Conservation (phyloP, 23 red algal genomes). For the Chondrus crispus region DNA sequence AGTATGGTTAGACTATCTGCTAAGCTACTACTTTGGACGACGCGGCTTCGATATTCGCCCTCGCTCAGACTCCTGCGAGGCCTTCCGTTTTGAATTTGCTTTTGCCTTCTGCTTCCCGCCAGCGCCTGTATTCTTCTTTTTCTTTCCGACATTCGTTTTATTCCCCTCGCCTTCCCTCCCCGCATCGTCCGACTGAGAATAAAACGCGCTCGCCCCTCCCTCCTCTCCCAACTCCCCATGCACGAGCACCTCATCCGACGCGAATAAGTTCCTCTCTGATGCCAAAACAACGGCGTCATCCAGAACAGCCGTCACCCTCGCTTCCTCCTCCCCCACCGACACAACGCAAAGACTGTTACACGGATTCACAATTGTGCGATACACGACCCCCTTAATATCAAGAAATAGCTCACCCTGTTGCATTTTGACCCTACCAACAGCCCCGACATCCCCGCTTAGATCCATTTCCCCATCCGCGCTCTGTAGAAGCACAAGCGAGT, state of each 20-base stretch:
- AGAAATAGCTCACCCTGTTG: conserved; percentile 25
- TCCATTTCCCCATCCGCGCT: conserved; percentile 35
- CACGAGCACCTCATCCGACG: conserved; percentile 44
- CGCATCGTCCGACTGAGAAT: too few relatives aligned
- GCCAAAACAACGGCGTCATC: conserved; percentile 38
- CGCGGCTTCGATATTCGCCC: too few relatives aligned
- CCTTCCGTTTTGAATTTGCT: too few relatives aligned
- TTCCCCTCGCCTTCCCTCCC: too few relatives aligned
- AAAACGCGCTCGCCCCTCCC: too few relatives aligned
- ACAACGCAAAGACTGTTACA: conserved; percentile 56
- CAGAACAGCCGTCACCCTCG: conserved; percentile 50
- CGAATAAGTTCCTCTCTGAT: conserved; percentile 28
- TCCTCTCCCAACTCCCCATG: conserved; percentile 27
- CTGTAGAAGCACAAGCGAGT: conserved; percentile 47
- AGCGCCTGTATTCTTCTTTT: too few relatives aligned
- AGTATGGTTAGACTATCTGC: too few relatives aligned
- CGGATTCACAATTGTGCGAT: background rate
- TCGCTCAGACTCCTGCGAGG: too few relatives aligned
- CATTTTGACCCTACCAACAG: conserved; percentile 60
- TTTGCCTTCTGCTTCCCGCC: too few relatives aligned
- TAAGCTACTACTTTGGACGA: too few relatives aligned
- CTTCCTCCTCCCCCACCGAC: conserved; percentile 58
- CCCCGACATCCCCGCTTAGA: conserved; percentile 66
- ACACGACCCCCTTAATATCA: conserved; percentile 70
- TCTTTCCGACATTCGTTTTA: too few relatives aligned